Conservation (phyloP, 345 rosid genomes). For the Syzygium aromaticum region DNA sequence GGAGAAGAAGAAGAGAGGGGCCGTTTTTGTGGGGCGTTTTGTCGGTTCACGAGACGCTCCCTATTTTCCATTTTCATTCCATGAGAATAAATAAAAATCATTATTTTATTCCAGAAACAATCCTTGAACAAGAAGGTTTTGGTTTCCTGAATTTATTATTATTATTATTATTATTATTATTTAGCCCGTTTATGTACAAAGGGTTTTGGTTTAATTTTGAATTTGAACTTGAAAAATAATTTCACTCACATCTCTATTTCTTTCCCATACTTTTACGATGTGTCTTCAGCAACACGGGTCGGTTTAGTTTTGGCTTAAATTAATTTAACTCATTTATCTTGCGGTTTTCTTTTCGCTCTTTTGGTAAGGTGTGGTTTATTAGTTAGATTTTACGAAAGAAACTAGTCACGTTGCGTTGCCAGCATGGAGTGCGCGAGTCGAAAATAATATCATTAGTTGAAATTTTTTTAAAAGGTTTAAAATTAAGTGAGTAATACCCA, state of each 20-base stretch:
- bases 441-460: too few relatives aligned
- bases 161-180: too few relatives aligned
- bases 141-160: too few relatives aligned
- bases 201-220: neutral
- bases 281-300: neutral
- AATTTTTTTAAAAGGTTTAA: too few relatives aligned
- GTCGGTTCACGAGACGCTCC: neutral
- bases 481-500: too few relatives aligned
- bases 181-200: neutral
- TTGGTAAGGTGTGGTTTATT: too few relatives aligned
- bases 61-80: neutral
- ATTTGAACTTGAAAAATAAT: neutral
- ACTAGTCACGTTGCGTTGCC: too few relatives aligned
- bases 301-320: neutral
- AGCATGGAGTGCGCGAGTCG: too few relatives aligned
- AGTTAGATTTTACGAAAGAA: too few relatives aligned
- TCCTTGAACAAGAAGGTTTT: too few relatives aligned
- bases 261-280: neutral
- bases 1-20: too few relatives aligned
- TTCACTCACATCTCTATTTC: neutral
- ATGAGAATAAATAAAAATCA: neutral
- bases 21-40: neutral
- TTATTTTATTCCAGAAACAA: neutral
- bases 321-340: neutral
- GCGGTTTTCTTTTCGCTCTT: too few relatives aligned